Evolutionary conservation across 345 rosid species (phyloP), one percentile per base, ranked within the genome.

Genomic region (Bretschneidera sinensis): DNA sequence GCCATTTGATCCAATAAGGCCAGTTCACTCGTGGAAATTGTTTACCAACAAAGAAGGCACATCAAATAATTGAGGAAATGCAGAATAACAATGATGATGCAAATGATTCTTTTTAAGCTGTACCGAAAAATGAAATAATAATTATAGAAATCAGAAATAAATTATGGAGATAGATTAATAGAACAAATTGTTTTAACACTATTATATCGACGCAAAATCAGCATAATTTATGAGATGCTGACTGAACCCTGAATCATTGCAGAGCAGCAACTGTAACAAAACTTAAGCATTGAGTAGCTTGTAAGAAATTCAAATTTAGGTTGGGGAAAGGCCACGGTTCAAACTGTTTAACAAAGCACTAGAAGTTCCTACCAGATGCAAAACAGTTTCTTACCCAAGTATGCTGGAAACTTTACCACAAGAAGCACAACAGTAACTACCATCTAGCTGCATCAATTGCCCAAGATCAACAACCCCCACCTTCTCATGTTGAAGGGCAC

Each of bases 321-420:
- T 9, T 1, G 4, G 4, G 11, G 45, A 7, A 13, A 39, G 45
- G 45, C 45, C 45, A 39, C 2, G 10, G 4, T 5, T 39, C 15
- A 31, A 31, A 39, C 10, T 39, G 15, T 13, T 28, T 39, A 39
- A n/a, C n/a, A n/a, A n/a, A n/a, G n/a, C n/a, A n/a, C n/a, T n/a
- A n/a, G n/a, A n/a, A n/a, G n/a, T n/a, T n/a, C n/a, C n/a, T n/a
- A n/a, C n/a, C 9, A 39, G 15, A 39, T 7, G 45, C n/a, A 39
- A 39, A 39, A 2, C 45, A 5, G 45, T 5, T 39, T 39, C 45
- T 39, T 39, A 39, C 45, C 45, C 45, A 39, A 95, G 87, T 71
- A 95, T 83, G 50, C 89, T 87, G 17, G 97, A 88, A 60, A 91
- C 96, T 86, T 91, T 95, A 70, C 97, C 99, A 50, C 99, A 95